Percentiles rank a stretch among this genome's conserved stretches.
Conservation (phyloP, 805 yeast species). For the Metschnikowia proteae region DNA sequence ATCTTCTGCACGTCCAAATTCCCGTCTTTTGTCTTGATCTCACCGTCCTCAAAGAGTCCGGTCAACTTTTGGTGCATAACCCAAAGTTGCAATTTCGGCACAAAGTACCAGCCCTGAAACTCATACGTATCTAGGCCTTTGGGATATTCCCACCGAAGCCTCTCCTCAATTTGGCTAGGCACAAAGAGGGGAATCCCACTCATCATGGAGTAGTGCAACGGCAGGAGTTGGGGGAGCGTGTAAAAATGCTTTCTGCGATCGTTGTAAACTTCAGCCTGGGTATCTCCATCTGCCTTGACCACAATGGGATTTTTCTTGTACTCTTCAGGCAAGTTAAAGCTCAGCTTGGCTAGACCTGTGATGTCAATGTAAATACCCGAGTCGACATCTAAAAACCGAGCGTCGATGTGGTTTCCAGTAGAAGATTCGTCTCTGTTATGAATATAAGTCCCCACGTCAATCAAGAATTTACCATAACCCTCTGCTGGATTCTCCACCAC, state of each 20-base stretch:
- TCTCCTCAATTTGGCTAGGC: conserved; percentile 14
- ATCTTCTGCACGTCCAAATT: conserved; percentile 13
- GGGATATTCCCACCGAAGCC: conserved; percentile 21
- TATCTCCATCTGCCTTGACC: conserved; percentile 8
- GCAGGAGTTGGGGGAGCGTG: conserved; percentile 17
- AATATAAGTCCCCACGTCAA: conserved; percentile 19
- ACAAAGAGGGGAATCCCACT: conserved; percentile 19
- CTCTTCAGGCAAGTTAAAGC: conserved; percentile 11
- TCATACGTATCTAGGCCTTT: conserved; percentile 13
- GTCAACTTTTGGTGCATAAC: conserved; percentile 12
- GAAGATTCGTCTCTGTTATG: conserved; percentile 16
- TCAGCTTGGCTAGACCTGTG: conserved; percentile 15
- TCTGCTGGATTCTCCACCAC: conserved; percentile 18
- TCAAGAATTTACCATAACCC: conserved; percentile 19
- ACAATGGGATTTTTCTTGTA: conserved; percentile 14
- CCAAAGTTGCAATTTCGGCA: conserved; percentile 21
- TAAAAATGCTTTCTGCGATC: conserved; percentile 20
- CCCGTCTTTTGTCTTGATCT: conserved; percentile 1
- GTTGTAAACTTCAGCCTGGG: conserved; percentile 15
- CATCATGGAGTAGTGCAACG: conserved; percentile 18
- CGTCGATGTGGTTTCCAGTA: conserved; percentile 16
- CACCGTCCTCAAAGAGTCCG: conserved; percentile 10
- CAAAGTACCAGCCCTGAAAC: conserved; percentile 15
- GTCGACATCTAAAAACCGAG: conserved; percentile 17
- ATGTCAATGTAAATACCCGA: conserved; percentile 18